These are phyloP conservation scores for Parmelia sp. DNA, from an alignment of 495 filamentous ascomycete genomes.

Conservation along the genomic window DNA sequence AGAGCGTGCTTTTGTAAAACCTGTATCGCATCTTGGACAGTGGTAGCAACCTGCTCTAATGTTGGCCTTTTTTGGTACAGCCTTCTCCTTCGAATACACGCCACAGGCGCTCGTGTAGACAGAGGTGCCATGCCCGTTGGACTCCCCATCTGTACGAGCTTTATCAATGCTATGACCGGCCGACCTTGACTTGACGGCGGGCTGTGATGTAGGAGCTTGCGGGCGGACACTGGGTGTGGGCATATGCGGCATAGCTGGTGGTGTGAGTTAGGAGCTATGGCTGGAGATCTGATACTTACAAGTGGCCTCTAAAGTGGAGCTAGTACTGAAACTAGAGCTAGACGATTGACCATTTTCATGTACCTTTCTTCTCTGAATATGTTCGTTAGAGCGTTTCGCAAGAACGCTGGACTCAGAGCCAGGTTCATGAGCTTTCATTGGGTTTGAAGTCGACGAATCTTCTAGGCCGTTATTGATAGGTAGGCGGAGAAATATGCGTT, in stretches of 20 bases:
- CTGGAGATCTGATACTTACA: not conserved
- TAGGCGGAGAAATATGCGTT: not conserved
- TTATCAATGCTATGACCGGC: not conserved
- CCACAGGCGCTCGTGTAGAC: not conserved
- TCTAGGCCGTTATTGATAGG: not conserved
- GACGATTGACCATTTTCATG: not conserved
- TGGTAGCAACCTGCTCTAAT: not conserved
- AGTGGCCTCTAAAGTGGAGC: not conserved
- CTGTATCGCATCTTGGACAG: conserved; percentile 3
- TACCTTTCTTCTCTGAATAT: not conserved
- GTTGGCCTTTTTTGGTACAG: not conserved
- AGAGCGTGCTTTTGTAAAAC: not conserved
- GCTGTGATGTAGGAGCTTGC: not conserved
- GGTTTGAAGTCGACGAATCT: not conserved
- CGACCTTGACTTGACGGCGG: not conserved
- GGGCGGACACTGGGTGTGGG: not conserved
- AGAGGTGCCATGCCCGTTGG: not conserved
- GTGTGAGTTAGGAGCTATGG: not conserved
- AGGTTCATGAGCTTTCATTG: not conserved
- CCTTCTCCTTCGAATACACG: not conserved
- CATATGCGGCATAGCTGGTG: not conserved
- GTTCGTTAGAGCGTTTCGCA: not conserved
- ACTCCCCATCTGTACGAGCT: not conserved
- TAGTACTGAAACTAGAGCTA: not conserved
- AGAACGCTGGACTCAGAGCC: not conserved